Base-by-base conservation (phyloP, 352 stramenopile species). In the Globisporangium cylindrosporum region DNA sequence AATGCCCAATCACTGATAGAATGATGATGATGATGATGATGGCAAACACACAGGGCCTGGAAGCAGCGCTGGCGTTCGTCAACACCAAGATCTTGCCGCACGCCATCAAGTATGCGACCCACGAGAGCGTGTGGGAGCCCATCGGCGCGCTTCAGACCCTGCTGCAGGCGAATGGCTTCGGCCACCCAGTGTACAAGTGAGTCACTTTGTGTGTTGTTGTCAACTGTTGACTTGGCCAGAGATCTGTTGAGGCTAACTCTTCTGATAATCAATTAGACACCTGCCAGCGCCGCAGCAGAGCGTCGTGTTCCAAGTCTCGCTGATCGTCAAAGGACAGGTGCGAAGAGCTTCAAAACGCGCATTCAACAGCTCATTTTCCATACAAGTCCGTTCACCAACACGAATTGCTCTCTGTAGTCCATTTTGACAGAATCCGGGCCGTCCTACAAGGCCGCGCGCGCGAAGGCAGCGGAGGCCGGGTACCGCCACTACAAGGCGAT, bases 101-200 rank as follows among this genome's bases (percentile, higher is more conserved):
- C 4, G 76, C 84, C 10, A 72, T 88, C 22, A 71, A 82, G 55
- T 81, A 84, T 61, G 81, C 81, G 29, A 92, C 75, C 14, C 74
- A 79, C 8, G 77, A 89, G 38, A 59, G 72, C 10, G 79, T 79
- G 41, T 88, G 78, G 72, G 79, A 93, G 53, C 82, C 86, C 9
- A 80, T 83, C 29, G 74, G 81, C 4, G 82, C 85, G 66, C 72
- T 94, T 8, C 86, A 94, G 76, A 86, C 74, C 20, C 64, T 92
- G 22, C 71, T 95, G 32, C 88, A 93, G 60, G 74, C 74, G 24
- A 79, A 92, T 55, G 76, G 82, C 57, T 84, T 80, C 59, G 77
- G 77, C 15, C 84, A 93, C 62, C 86, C 86, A 15, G 66, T 76
- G 4, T 93, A 93, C 71, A 88, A 88, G 81, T 92, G 71, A 29